These are phyloP conservation scores for Heteromeles arbutifolia DNA, from an alignment of 306 rosid species.

Conservation along the genomic window DNA sequence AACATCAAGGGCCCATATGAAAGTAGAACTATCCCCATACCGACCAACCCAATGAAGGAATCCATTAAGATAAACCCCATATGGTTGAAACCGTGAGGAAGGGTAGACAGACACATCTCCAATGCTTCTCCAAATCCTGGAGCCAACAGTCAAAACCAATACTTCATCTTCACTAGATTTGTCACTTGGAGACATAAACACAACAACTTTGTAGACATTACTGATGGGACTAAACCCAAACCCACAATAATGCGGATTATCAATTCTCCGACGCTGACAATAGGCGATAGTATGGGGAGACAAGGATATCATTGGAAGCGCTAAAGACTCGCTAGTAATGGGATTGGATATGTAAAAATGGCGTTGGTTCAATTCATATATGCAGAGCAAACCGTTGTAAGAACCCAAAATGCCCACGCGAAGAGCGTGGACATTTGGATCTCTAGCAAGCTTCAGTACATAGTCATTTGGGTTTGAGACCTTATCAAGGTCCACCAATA, in stretches of 20 bases:
- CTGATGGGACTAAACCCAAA: neutral
- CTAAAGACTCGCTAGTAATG: neutral
- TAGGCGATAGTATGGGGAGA: neutral
- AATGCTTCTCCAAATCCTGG: neutral
- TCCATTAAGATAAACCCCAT: slow-evolving; percentile 1
- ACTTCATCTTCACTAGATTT: neutral
- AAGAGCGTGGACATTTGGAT: neutral
- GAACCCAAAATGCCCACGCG: neutral
- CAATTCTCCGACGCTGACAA: neutral
- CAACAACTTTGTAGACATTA: neutral
- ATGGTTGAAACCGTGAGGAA: neutral
- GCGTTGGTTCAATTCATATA: neutral
- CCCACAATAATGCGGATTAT: neutral
- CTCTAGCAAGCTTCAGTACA: neutral
- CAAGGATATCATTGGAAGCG: neutral
- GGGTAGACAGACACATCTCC: neutral
- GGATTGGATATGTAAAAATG: neutral
- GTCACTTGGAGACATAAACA: neutral
- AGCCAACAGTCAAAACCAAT: neutral
- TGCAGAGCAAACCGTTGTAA: neutral
- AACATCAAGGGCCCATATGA: neutral
- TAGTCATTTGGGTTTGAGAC: neutral
- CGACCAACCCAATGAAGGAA: neutral
- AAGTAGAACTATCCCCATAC: neutral
- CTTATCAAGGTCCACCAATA: neutral